Percentiles rank a stretch among this genome's conserved stretches.
phyloP scores from a whole-genome alignment of 1,139 yeast species.

The Pichia sp. region DNA sequence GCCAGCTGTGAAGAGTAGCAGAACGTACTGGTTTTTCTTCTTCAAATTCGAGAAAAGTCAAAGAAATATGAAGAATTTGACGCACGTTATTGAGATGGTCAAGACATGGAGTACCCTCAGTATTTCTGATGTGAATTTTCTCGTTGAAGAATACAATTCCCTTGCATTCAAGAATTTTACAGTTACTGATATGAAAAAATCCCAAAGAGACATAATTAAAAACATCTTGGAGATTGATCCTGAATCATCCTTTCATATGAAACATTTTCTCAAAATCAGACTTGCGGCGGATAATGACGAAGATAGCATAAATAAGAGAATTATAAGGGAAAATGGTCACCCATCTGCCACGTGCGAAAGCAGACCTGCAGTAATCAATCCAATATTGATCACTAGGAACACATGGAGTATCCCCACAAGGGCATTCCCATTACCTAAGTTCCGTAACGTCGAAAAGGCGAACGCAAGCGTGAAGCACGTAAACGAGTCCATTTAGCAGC shows the following conservation, averaged over 20 bases:
- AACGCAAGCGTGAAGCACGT: conserved; percentile 18
- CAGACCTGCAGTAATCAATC: conserved; percentile 50
- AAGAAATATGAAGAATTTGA: conserved; percentile 38
- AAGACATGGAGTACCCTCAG: conserved; percentile 42
- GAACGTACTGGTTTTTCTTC: conserved; percentile 49
- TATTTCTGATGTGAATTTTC: conserved; percentile 37
- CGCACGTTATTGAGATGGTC: conserved; percentile 36
- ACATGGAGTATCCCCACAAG: conserved; percentile 3
- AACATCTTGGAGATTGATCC: conserved; percentile 24
- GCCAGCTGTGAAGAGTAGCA: conserved; percentile 33
- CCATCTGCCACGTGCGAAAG: conserved; percentile 48
- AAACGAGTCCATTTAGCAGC: conserved; percentile 16
- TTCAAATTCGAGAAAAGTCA: conserved; percentile 44
- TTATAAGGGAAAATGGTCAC: conserved; percentile 47
- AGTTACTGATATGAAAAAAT: conserved; percentile 16
- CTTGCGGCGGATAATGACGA: conserved; percentile 23
- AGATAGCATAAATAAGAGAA: conserved; percentile 31
- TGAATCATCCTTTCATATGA: conserved; percentile 25
- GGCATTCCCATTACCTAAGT: conserved; percentile 45
- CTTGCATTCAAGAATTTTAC: conserved; percentile 23
- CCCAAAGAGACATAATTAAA: conserved; percentile 19
- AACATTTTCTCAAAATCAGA: conserved; percentile 24
- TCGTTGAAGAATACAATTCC: conserved; percentile 31
- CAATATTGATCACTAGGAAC: conserved; percentile 17
- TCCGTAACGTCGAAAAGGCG: conserved; percentile 54